Evolutionary conservation across 1,284 basidiomycete species (phyloP).

Genomic region (Fistulina hepatica): DNA sequence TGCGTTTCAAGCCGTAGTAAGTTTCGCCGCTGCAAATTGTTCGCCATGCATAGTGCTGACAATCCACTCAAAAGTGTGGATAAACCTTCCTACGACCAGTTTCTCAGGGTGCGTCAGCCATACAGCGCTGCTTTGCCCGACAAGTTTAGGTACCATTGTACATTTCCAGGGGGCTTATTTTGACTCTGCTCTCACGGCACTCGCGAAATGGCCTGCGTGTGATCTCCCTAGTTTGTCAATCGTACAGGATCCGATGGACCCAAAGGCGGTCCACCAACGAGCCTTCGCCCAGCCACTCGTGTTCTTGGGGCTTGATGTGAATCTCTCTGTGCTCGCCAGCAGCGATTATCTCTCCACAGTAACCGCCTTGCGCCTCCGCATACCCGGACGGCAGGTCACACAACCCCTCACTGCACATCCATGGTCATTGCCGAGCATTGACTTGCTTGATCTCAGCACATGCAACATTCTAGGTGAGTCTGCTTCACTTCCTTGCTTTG

Average conservation of each 20-base stretch:
- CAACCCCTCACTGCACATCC: constrained; percentile 26
- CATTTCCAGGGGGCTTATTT: constrained; percentile 48
- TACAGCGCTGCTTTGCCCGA: no score
- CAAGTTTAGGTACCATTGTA: constrained; percentile 16
- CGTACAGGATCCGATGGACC: constrained; percentile 50
- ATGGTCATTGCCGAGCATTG: constrained; percentile 28
- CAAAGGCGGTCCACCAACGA: constrained; percentile 18
- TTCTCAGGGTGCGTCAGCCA: no score
- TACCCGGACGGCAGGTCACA: constrained; percentile 47
- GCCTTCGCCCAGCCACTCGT: constrained; percentile 65
- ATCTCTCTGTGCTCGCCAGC: constrained; percentile 33
- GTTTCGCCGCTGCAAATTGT: constrained; percentile 16
- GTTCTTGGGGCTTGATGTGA: constrained; percentile 51
- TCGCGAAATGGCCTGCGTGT: constrained; percentile 46
- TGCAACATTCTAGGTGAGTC: constrained; percentile 37
- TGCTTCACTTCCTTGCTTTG: no score
- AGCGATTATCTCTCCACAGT: constrained; percentile 34
- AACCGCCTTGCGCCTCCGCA: constrained; percentile 41
- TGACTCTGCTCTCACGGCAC: constrained; percentile 41
- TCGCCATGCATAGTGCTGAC: constrained; percentile 1
- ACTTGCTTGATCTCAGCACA: constrained; percentile 53
- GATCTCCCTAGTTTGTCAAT: constrained; percentile 42
- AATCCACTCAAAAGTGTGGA: constrained; percentile 41
- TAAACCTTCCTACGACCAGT: constrained; percentile 56
- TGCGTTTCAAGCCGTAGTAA: constrained; percentile 64